Conservation (phyloP, 352 stramenopile genomes). For the Phytophthora citricola region DNA sequence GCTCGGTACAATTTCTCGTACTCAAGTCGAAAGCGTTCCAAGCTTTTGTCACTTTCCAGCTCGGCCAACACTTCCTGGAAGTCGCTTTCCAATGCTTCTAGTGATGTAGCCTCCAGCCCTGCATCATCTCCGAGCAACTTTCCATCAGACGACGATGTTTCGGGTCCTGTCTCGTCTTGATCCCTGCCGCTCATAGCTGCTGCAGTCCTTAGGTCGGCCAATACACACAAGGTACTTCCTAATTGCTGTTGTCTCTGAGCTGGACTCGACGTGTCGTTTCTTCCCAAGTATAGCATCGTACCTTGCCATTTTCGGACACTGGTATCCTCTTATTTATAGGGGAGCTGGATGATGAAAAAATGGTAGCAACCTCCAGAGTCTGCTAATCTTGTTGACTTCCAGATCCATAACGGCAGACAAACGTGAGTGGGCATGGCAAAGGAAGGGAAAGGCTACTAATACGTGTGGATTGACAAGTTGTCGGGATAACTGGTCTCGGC, state of each 20-base stretch:
- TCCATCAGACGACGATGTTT: constrained; percentile 31
- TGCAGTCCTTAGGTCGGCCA: neutral
- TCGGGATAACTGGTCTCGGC: constrained; percentile 22
- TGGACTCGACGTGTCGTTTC: constrained; percentile 28
- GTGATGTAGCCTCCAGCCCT: constrained; percentile 59
- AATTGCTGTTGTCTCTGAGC: constrained; percentile 11
- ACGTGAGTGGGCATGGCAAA: constrained; percentile 9
- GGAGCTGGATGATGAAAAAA: too few species aligned
- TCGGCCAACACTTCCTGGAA: constrained; percentile 94
- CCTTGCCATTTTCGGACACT: constrained; percentile 25
- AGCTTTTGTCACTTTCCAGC: constrained; percentile 91
- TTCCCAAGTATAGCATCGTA: constrained; percentile 26
- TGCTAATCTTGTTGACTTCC: neutral
- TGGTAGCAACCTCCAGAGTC: neutral
- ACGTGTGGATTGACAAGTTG: constrained; percentile 45
- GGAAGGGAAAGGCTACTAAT: constrained; percentile 37
- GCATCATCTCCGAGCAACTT: constrained; percentile 63
- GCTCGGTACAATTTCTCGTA: constrained; percentile 96
- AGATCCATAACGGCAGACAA: constrained; percentile 17
- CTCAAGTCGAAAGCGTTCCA: constrained; percentile 95
- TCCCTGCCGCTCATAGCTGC: constrained; percentile 36
- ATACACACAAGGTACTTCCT: constrained; percentile 1
- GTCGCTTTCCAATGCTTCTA: constrained; percentile 93
- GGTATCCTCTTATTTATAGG: constrained; percentile 27
- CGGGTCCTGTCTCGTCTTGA: constrained; percentile 14